A percentile compares a stretch with the other conserved stretches of the same genome.
These are phyloP conservation scores for Paraurostyla sp. DNA, from an alignment of 73 alveolate genomes.

Conservation along the genomic window DNA sequence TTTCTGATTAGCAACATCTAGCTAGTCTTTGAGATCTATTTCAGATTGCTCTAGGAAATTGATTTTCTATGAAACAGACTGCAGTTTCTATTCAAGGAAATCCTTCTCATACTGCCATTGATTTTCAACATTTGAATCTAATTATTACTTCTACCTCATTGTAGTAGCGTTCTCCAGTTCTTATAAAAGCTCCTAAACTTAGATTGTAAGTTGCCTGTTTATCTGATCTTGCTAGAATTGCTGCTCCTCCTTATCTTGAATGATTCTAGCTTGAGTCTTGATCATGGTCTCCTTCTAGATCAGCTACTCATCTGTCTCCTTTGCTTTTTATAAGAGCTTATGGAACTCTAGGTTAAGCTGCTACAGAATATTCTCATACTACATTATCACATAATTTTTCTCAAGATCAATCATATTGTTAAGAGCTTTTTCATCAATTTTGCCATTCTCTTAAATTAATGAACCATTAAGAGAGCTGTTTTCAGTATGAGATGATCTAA, in stretches of 20 bases:
- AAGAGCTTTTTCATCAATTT: constrained; percentile 3
- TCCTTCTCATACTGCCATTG: neutral
- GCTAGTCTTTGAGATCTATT: constrained; percentile 9
- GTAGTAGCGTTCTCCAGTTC: neutral
- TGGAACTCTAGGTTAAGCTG: constrained; percentile 37
- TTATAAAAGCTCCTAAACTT: constrained; percentile 4
- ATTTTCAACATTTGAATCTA: neutral
- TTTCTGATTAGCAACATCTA: neutral
- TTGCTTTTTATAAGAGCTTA: neutral
- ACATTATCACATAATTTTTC: constrained; percentile 45
- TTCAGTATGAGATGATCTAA: constrained; percentile 16
- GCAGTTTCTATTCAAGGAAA: neutral
- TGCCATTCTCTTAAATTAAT: neutral
- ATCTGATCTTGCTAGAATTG: constrained; percentile 4
- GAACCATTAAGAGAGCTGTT: neutral
- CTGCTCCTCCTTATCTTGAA: constrained; percentile 16
- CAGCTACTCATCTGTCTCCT: constrained; percentile 40
- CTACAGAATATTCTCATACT: constrained; percentile 44
- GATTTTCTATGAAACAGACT: neutral
- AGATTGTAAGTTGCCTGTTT: neutral
- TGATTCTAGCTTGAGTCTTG: neutral
- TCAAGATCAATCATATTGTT: constrained; percentile 42
- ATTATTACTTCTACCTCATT: neutral
- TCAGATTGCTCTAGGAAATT: constrained; percentile 19
- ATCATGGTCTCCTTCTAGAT: constrained; percentile 3